These are phyloP conservation scores for Salix viminalis DNA, from an alignment of 345 rosid genomes.

Conservation along the genomic window DNA sequence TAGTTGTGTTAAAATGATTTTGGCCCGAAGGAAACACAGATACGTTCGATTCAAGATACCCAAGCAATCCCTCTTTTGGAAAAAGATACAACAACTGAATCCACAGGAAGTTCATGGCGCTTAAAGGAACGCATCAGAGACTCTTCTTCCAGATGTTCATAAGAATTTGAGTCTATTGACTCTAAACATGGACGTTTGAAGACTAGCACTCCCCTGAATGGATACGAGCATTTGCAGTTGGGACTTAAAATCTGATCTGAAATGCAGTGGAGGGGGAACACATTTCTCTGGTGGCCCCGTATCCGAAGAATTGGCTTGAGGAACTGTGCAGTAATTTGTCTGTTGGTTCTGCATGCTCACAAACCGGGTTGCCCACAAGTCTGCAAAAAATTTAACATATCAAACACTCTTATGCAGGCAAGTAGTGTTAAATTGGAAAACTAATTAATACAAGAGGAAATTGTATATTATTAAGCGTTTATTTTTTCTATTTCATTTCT, in stretches of 20 bases:
- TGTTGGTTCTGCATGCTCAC: conserved; percentile 36
- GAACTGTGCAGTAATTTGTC: conserved; percentile 40
- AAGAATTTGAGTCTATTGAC: conserved; percentile 36
- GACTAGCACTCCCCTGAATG: conserved; percentile 55
- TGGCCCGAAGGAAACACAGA: no score
- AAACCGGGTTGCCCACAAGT: conserved; percentile 59
- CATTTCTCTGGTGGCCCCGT: no score
- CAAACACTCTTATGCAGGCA: neutral
- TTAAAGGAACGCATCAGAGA: no score
- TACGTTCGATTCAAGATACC: no score
- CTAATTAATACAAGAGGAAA: no score
- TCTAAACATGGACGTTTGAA: conserved; percentile 68
- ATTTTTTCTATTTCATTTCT: no score
- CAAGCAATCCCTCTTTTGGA: no score
- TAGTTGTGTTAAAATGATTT: no score
- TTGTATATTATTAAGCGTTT: no score
- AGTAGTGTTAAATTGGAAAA: no score
- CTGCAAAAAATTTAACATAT: conserved; percentile 37
- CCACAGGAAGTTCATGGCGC: no score
- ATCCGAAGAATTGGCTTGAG: conserved; percentile 11
- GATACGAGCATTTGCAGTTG: conserved; percentile 54
- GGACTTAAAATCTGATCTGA: conserved; percentile 48
- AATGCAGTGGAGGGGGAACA: conserved; percentile 40
- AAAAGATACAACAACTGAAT: no score
- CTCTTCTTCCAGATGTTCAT: conserved; percentile 14